Evolutionary conservation across 768 basidiomycete genomes (phyloP).

Genomic region (Phanerodontia chrysosporium): DNA sequence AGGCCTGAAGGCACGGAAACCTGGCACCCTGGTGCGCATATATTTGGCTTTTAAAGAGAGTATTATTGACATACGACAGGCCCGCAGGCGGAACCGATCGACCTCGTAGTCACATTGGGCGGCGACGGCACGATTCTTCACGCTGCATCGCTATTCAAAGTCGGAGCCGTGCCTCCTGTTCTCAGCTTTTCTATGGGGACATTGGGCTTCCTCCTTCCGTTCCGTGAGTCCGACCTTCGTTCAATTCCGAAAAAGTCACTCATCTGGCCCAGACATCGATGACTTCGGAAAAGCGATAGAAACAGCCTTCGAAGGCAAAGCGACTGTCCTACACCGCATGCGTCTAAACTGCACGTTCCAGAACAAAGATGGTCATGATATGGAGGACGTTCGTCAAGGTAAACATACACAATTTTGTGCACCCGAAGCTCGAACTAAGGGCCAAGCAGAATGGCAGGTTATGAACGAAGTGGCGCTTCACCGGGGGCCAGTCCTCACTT

Average conservation of each 20-base stretch:
- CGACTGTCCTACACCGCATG: slow-evolving; percentile 86
- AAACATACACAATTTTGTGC: slow-evolving; percentile 11
- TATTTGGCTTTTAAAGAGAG: background rate
- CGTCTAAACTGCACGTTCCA: slow-evolving; percentile 79
- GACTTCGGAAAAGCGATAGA: slow-evolving; percentile 78
- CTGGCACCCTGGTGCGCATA: slow-evolving; percentile 56
- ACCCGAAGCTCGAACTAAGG: background rate
- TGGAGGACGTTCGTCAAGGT: slow-evolving; percentile 60
- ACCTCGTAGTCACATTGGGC: slow-evolving; percentile 86
- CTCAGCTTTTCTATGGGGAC: slow-evolving; percentile 92
- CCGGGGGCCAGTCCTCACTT: slow-evolving; percentile 89
- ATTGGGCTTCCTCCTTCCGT: slow-evolving; percentile 88
- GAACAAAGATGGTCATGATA: slow-evolving; percentile 52
- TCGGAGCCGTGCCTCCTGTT: slow-evolving; percentile 89
- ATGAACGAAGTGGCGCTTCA: slow-evolving; percentile 97
- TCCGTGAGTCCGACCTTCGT: slow-evolving; percentile 55
- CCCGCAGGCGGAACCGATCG: slow-evolving; percentile 58
- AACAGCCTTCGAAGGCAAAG: slow-evolving; percentile 74
- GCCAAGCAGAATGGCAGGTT: slow-evolving; percentile 76
- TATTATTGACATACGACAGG: slow-evolving; percentile 25
- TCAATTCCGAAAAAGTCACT: background rate
- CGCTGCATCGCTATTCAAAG: slow-evolving; percentile 85
- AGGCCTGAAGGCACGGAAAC: slow-evolving; percentile 40
- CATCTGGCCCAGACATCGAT: slow-evolving; percentile 65
- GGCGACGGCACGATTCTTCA: slow-evolving; percentile 95